Base-by-base conservation (phyloP, 495 filamentous ascomycete genomes). In the Gamarada debralockiae region DNA sequence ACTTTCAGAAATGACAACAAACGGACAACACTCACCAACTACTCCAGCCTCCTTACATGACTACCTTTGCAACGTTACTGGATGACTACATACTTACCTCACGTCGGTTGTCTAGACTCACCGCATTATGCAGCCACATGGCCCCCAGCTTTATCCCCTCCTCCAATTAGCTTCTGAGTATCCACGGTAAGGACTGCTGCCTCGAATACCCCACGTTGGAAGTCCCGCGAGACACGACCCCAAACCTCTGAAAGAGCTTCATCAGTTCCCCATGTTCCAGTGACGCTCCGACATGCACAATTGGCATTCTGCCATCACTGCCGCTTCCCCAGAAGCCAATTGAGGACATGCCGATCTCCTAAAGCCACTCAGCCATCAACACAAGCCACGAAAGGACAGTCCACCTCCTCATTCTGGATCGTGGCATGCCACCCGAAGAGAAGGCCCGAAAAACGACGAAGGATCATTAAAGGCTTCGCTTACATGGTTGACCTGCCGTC, bases 381-480 rank as follows among this genome's bases (percentile, higher is more conserved):
- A 46, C 29, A 37, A 56, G 48, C 53, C 53, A 56, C 53, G 7
- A 31, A 7, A 2, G n/a, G 3, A 17, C 15, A 20, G 21, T 14
- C 24, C n/a, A 40, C 20, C n/a, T 40, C 2, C n/a, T 6, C 37
- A 18, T n/a, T 40, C 17, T 6, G n/a, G n/a, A n/a, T n/a, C n/a
- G n/a, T n/a, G n/a, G n/a, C n/a, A n/a, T 3, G 2, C 9, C 20
- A 2, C n/a, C 15, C 15, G 37, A 17, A 14, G 6, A 40, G 37
- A 40, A 53, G 43, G 51, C 8, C 23, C 49, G 55, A 48, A 48
- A n/a, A 29, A 4, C 10, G 27, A 29, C 27, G 27, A 29, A 29
- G 55, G 55, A 48, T 51, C 55, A 57, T 21, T 36, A 57, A 48
- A 55, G 24, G 29, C 42, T 57, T 36, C 29, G 21, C 42, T 41